Evolutionary conservation across 2,329 filamentous ascomycete species (phyloP).

Genomic region (Colletotrichum theobromicola): DNA sequence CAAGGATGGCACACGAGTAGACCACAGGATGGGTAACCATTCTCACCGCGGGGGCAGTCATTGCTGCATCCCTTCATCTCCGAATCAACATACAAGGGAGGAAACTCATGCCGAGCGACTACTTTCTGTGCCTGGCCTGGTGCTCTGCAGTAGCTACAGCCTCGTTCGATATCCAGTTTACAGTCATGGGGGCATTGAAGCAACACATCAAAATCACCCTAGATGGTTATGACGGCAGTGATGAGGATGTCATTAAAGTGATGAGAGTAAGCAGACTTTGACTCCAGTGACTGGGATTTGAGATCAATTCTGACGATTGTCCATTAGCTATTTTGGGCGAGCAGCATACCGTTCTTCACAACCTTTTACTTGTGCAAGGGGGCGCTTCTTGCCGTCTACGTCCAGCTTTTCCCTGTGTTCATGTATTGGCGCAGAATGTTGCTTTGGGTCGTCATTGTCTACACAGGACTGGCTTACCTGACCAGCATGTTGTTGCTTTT

Average conservation of each 20-base stretch:
- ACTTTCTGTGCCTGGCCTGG: slow-evolving; percentile 15
- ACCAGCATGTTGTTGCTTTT: slow-evolving; percentile 12
- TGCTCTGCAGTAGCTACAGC: slow-evolving; percentile 1
- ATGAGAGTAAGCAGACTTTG: not conserved
- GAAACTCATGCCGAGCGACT: not conserved
- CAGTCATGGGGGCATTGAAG: slow-evolving; percentile 11
- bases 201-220: slow-evolving; percentile 9
- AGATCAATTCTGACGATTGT: not conserved
- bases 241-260: not conserved
- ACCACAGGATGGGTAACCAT: slow-evolving; percentile 16
- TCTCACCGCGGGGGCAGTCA: slow-evolving; percentile 11
- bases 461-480: slow-evolving; percentile 4
- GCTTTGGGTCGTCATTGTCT: not conserved
- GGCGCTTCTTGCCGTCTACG: slow-evolving; percentile 13
- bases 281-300: not conserved
- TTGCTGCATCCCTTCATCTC: slow-evolving; percentile 13
- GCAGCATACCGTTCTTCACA: slow-evolving; percentile 16
- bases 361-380: slow-evolving; percentile 16
- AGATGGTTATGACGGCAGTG: slow-evolving; percentile 4
- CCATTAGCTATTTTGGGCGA: slow-evolving; percentile 13
- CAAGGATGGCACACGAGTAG: not conserved
- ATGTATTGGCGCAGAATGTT: slow-evolving; percentile 15
- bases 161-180: slow-evolving; percentile 17
- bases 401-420: slow-evolving; percentile 13
- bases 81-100: slow-evolving; percentile 17